Evolutionary conservation across 352 stramenopile species (phyloP).

Genomic region (Aphanomyces cochlioides): DNA sequence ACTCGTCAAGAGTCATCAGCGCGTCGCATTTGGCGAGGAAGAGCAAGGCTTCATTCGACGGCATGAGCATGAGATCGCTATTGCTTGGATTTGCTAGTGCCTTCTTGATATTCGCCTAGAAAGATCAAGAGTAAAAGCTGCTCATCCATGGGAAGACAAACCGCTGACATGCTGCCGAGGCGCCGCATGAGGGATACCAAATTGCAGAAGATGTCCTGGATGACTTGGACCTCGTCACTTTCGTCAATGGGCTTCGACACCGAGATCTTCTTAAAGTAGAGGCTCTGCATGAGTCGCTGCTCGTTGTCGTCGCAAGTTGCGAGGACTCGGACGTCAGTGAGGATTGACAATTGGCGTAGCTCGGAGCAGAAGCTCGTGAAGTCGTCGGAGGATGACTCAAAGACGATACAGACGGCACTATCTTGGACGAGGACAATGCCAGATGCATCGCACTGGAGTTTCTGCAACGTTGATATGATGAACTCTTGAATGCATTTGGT

Average conservation of each 20-base stretch:
- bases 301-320: constrained; percentile 59
- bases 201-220: constrained; percentile 13
- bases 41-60: constrained; percentile 50
- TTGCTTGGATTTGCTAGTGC: constrained; percentile 32
- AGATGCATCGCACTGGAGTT: constrained; percentile 53
- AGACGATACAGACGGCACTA: constrained; percentile 46
- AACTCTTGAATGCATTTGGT: constrained; percentile 58
- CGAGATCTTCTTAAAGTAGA: constrained; percentile 65
- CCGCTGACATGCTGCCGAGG: constrained; percentile 29
- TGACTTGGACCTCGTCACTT: neutral
- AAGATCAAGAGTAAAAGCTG: too few relatives aligned
- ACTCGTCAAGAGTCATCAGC: constrained; percentile 62
- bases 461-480: constrained; percentile 54
- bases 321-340: constrained; percentile 56
- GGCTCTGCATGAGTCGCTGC: constrained; percentile 46
- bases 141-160: constrained; percentile 26
- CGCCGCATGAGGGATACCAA: constrained; percentile 4
- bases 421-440: constrained; percentile 58
- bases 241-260: constrained; percentile 33
- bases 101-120: constrained; percentile 24
- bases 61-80: constrained; percentile 59
- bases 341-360: constrained; percentile 36
- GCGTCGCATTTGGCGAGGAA: constrained; percentile 55
- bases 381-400: constrained; percentile 57
- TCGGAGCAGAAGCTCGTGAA: constrained; percentile 48